Base-by-base conservation (phyloP, 257 asterid species). In the Thymus mandschuricus region DNA sequence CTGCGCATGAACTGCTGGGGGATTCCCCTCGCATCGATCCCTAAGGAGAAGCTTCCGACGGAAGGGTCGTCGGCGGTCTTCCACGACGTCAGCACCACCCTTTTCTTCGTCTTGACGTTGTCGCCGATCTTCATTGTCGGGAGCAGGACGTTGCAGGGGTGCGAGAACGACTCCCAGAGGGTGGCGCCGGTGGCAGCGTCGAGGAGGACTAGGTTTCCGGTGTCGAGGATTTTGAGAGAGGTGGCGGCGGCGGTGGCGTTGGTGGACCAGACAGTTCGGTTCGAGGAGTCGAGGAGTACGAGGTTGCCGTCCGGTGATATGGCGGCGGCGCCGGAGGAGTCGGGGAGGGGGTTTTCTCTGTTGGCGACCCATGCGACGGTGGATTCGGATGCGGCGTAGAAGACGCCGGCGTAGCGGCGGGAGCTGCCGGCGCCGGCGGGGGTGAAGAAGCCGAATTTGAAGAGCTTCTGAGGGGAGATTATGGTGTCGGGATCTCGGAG, bases 121-220 rank as follows among this genome's bases (percentile, higher is more conserved):
- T 83, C 75, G 61, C 35, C 58, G 1, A 86, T 8, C 60, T 48
- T 73, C 84, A 78, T 58, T 0, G 49, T 34, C 5, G 89, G 86
- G 48, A 82, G 13, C 60, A 71, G 50, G 33, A 61, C 62, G 55
- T 78, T 9, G 0, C 82, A 41, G 1, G 92, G 92, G 1, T 72
- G 74, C 1, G 76, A 61, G 46, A 84, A 86, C 9, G 83, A 68
- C 12, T 84, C 84, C 87, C 91, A 86, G 5, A 81, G 2, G 2
- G 33, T 12, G 29, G 2, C 15, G 3, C 78, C 82, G 1, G 81
- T 77, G 2, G 76, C 60, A 7, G 1, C 28, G 28, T 83, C 81
- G 10, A 62, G 44, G 9, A 84, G 80, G 10, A 73, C 29, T 6
- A 84, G 84, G 55, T 84, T 84, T 4, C 88, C 88, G 12, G 64